phyloP scores from a whole-genome alignment of 2,329 filamentous ascomycete species.

The Pyricularia sp. region DNA sequence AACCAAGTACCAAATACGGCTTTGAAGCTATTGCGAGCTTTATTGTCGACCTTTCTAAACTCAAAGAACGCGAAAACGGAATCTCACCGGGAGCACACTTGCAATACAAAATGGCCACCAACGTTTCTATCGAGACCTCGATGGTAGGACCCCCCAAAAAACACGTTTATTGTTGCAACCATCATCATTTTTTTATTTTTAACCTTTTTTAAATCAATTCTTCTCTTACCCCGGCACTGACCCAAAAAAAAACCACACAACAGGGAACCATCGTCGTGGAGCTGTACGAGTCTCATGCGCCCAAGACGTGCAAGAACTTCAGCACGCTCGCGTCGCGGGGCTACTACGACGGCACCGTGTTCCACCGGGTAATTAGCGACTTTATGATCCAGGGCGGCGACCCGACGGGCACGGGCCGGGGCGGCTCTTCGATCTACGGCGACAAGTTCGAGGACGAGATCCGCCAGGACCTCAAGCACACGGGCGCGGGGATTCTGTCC shows the following conservation, averaged over 20 bases:
- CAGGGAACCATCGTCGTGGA: constrained; percentile 80
- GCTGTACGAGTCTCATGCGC: constrained; percentile 83
- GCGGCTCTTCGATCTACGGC: constrained; percentile 83
- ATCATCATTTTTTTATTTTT: no score
- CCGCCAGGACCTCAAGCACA: constrained; percentile 65
- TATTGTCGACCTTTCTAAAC: not conserved
- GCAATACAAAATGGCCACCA: not conserved
- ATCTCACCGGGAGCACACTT: not conserved
- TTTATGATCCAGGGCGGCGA: constrained; percentile 98
- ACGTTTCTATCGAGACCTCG: constrained; percentile 4
- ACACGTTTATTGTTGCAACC: not conserved
- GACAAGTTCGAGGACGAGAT: constrained; percentile 95
- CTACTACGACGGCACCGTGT: constrained; percentile 80
- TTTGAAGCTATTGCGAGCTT: not conserved
- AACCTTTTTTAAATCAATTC: not conserved
- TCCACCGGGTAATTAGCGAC: constrained; percentile 90
- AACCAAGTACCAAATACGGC: not conserved
- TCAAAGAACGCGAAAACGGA: not conserved
- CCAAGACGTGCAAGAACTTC: constrained; percentile 86
- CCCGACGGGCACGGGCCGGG: constrained; percentile 85
- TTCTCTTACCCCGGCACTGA: constrained; percentile 48
- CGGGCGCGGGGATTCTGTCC: constrained; percentile 82
- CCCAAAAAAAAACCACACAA: constrained; percentile 57
- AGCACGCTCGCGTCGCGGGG: constrained; percentile 65
- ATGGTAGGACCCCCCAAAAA: not conserved